Evolutionary conservation across 495 filamentous ascomycete species (phyloP).

Genomic region (Beverwykella pulmonaria): DNA sequence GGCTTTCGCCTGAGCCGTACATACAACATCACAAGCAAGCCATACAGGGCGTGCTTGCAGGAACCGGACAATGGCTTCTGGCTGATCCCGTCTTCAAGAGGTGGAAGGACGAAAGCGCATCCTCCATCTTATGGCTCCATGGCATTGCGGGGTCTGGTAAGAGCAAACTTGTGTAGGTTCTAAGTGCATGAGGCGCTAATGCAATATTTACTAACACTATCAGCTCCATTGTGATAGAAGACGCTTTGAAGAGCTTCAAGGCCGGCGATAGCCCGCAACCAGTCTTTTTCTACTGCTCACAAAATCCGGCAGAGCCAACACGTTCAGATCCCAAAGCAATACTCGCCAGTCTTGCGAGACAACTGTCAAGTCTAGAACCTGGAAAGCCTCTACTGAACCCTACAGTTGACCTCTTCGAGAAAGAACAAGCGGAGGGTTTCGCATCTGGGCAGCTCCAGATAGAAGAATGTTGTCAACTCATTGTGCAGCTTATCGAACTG

Average conservation of each 20-base stretch:
- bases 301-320: constrained; percentile 26
- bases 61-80: constrained; percentile 40
- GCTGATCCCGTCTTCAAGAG: constrained; percentile 26
- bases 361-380: constrained; percentile 14
- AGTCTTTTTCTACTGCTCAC: constrained; percentile 35
- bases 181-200: background rate
- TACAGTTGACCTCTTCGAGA: constrained; percentile 5
- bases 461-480: constrained; percentile 13
- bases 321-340: constrained; percentile 19
- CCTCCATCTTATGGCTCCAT: constrained; percentile 44
- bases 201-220: constrained; percentile 8
- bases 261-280: constrained; percentile 18
- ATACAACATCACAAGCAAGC: constrained; percentile 35
- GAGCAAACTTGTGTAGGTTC: constrained; percentile 39
- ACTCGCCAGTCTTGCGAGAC: constrained; percentile 17
- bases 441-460: constrained; percentile 13
- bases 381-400: constrained; percentile 16
- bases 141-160: constrained; percentile 45
- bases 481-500: constrained; percentile 19
- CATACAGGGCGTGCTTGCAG: constrained; percentile 22
- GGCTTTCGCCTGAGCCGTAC: constrained; percentile 34
- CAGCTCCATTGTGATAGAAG: constrained; percentile 36
- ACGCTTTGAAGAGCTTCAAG: constrained; percentile 17
- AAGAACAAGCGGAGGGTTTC: constrained; percentile 12
- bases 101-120: constrained; percentile 41